A percentile compares a stretch with the other conserved stretches of the same genome.
These are phyloP conservation scores for Hypoxylon lienhwacheense DNA, from an alignment of 495 filamentous ascomycete genomes.

Conservation along the genomic window DNA sequence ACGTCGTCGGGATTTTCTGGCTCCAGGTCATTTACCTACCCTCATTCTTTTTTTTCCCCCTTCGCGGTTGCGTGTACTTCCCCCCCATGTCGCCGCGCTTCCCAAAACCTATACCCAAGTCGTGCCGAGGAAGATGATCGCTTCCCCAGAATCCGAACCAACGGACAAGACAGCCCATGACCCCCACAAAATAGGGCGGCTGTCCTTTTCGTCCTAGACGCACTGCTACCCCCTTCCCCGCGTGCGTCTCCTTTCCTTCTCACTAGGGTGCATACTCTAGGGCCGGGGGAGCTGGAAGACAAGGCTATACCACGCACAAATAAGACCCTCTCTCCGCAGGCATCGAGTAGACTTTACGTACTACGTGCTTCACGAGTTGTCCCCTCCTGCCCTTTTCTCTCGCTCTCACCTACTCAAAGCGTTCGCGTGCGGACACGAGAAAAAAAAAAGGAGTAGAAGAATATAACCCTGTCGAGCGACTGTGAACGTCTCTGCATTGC, in stretches of 20 bases:
- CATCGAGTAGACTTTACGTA: no score
- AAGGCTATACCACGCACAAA: no score
- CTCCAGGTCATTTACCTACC: no score
- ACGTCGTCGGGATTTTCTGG: constrained; percentile 23
- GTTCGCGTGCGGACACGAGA: constrained; percentile 11
- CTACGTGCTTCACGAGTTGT: constrained; percentile 1
- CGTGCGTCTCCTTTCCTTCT: constrained; percentile 4
- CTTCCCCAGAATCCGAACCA: constrained; percentile 20
- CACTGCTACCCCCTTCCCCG: constrained; percentile 15
- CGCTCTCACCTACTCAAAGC: constrained; percentile 4
- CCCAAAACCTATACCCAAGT: no score
- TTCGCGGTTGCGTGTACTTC: constrained; percentile 5
- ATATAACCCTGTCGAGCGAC: no score
- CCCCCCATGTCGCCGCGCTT: no score
- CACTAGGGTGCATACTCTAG: no score
- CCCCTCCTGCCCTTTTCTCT: background rate
- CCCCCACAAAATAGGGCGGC: constrained; percentile 18
- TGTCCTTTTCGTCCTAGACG: constrained; percentile 2
- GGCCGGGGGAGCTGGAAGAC: no score
- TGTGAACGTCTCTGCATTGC: no score
- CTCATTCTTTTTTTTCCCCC: constrained; percentile 1
- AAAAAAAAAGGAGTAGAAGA: no score
- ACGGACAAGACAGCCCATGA: constrained; percentile 23
- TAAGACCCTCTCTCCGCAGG: no score
- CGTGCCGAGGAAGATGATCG: constrained; percentile 21